Conservation (phyloP, 345 rosid genomes). For the Lepidium sativum region DNA sequence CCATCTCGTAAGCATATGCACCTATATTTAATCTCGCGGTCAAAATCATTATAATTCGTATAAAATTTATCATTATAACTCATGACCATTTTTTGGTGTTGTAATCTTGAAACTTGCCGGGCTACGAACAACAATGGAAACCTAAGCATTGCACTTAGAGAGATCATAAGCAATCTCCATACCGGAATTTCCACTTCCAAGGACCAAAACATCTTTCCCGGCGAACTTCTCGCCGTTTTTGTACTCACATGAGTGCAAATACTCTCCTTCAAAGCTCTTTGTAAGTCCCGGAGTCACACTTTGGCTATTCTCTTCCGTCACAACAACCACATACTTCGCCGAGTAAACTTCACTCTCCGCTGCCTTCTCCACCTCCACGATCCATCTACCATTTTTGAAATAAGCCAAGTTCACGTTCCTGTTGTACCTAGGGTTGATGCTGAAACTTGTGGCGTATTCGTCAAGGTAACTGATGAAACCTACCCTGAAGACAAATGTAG, state of each 20-base stretch:
- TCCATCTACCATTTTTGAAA: conserved; percentile 28
- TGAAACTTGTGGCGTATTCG: conserved; percentile 31
- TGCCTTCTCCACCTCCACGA: conserved; percentile 20
- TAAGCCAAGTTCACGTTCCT: conserved; percentile 23
- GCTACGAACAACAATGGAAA: conserved; percentile 37
- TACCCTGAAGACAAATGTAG: conserved; percentile 35
- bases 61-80: not conserved
- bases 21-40: not conserved
- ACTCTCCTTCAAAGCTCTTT: conserved; percentile 32
- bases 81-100: not conserved
- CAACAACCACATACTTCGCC: conserved; percentile 39
- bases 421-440: conserved; percentile 21
- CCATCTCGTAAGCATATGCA: conserved; percentile 31
- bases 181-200: conserved; percentile 60
- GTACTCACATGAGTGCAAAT: conserved; percentile 38
- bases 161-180: conserved; percentile 59
- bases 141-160: conserved; percentile 24
- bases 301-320: conserved; percentile 42
- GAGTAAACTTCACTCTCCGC: conserved; percentile 14
- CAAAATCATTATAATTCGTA: not conserved
- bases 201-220: conserved; percentile 43
- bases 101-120: conserved; percentile 21
- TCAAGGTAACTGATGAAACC: conserved; percentile 43
- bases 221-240: conserved; percentile 21
- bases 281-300: conserved; percentile 28